Percentiles rank a stretch among this genome's conserved stretches.
phyloP scores from a whole-genome alignment of 2,329 filamentous ascomycete genomes.

The Cordyceps pruinosa region DNA sequence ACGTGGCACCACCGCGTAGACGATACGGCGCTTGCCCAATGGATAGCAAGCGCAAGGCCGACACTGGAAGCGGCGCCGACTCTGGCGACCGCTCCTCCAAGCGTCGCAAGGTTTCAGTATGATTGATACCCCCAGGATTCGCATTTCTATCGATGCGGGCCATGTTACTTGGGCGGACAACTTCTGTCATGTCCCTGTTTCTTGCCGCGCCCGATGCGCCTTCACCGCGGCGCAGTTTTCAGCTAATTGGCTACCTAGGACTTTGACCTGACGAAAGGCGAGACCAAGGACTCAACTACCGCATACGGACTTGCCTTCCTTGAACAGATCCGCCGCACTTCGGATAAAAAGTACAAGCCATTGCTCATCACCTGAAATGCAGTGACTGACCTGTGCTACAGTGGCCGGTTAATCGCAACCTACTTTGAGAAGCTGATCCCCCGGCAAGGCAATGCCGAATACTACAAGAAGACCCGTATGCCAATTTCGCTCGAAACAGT shows the following conservation, averaged over 20 bases:
- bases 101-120: constrained; percentile 46
- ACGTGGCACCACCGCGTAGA: not conserved
- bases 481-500: constrained; percentile 74
- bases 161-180: not conserved
- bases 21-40: constrained; percentile 27
- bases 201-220: not conserved
- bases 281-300: constrained; percentile 62
- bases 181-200: not conserved
- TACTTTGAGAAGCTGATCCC: constrained; percentile 69
- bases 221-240: not conserved
- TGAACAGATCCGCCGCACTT: constrained; percentile 65
- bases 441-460: constrained; percentile 58
- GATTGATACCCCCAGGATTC: constrained; percentile 17
- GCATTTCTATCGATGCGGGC: not conserved
- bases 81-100: constrained; percentile 48
- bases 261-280: constrained; percentile 47
- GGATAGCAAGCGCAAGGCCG: constrained; percentile 53
- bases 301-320: constrained; percentile 67
- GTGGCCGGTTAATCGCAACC: constrained; percentile 66
- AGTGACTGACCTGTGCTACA: constrained; percentile 27
- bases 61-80: constrained; percentile 38
- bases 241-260: constrained; percentile 20
- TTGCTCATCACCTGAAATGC: constrained; percentile 3
- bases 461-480: constrained; percentile 70
- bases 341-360: constrained; percentile 68